Evolutionary conservation across 73 alveolate genomes (phyloP).

Genomic region (Paramecium tetraurelia): DNA sequence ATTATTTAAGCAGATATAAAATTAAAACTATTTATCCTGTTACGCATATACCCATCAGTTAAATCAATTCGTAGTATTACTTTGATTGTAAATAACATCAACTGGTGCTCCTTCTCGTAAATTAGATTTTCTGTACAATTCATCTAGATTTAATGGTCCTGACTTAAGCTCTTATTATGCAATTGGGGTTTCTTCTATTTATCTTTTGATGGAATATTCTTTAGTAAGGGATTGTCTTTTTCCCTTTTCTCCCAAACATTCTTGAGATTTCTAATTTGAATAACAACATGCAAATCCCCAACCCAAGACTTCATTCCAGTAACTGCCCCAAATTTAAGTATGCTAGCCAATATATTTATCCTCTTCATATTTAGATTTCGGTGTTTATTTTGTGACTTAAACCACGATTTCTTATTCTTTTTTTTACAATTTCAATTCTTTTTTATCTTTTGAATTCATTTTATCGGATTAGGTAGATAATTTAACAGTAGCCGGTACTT

Average conservation of each 20-base stretch:
- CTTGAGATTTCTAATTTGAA: slow-evolving; percentile 49
- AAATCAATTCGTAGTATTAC: not conserved
- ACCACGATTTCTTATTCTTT: not conserved
- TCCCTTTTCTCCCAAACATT: slow-evolving; percentile 72
- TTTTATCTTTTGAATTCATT: not conserved
- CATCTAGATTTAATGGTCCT: not conserved
- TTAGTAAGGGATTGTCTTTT: not conserved
- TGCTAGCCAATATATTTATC: slow-evolving; percentile 67
- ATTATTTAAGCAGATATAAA: not conserved
- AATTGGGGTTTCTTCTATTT: not conserved
- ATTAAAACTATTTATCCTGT: not conserved
- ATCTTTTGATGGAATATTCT: not conserved
- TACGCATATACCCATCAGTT: not conserved
- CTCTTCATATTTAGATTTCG: slow-evolving; percentile 61
- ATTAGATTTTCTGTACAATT: not conserved
- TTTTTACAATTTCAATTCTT: not conserved
- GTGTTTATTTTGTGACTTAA: not conserved
- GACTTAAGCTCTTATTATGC: not conserved
- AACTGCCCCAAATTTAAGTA: slow-evolving; percentile 74
- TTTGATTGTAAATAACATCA: not conserved
- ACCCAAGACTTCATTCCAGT: slow-evolving; percentile 71
- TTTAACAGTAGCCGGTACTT: not conserved
- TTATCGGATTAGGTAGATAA: not conserved
- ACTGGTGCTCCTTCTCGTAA: not conserved
- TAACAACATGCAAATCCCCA: slow-evolving; percentile 82